A percentile compares a stretch with the other conserved stretches of the same genome.
phyloP scores from a whole-genome alignment of 1,284 basidiomycete species.

The Porogramme epimiltina region DNA sequence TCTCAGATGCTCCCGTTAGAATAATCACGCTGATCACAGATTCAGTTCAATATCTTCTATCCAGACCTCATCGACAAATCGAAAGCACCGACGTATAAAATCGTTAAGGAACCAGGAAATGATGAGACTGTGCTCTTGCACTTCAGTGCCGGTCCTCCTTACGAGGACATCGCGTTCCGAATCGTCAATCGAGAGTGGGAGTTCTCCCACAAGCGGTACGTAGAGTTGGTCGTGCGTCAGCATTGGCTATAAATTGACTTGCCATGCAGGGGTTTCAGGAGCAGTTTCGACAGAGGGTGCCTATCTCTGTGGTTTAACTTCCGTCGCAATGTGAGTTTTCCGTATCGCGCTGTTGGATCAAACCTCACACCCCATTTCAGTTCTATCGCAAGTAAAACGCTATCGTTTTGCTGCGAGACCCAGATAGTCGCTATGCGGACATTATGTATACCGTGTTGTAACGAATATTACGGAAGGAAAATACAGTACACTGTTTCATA shows the following conservation, averaged over 20 bases:
- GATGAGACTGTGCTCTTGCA: slow-evolving; percentile 93
- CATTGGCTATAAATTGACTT: slow-evolving; percentile 3
- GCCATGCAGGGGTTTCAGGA: slow-evolving; percentile 72
- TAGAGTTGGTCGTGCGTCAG: neutral
- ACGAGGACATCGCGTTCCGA: slow-evolving; percentile 98
- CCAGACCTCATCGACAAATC: slow-evolving; percentile 97
- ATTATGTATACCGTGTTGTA: no score
- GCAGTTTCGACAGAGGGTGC: slow-evolving; percentile 86
- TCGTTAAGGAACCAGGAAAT: slow-evolving; percentile 89
- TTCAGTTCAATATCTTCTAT: slow-evolving; percentile 90
- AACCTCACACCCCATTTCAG: no score
- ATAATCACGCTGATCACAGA: neutral
- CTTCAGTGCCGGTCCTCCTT: slow-evolving; percentile 96
- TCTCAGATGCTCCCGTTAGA: no score
- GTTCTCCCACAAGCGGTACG: slow-evolving; percentile 91
- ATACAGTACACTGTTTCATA: no score
- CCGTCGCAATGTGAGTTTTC: slow-evolving; percentile 82
- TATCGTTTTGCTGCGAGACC: no score
- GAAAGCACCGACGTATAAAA: slow-evolving; percentile 94
- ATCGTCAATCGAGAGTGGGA: slow-evolving; percentile 99
- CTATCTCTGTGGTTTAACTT: slow-evolving; percentile 88
- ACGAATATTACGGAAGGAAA: no score
- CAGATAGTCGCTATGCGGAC: no score
- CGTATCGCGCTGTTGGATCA: no score
- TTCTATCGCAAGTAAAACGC: no score